Percentiles rank a stretch among this genome's conserved stretches.
These are phyloP conservation scores for Grifola frondosa DNA, from an alignment of 1,284 basidiomycete genomes.

Conservation along the genomic window DNA sequence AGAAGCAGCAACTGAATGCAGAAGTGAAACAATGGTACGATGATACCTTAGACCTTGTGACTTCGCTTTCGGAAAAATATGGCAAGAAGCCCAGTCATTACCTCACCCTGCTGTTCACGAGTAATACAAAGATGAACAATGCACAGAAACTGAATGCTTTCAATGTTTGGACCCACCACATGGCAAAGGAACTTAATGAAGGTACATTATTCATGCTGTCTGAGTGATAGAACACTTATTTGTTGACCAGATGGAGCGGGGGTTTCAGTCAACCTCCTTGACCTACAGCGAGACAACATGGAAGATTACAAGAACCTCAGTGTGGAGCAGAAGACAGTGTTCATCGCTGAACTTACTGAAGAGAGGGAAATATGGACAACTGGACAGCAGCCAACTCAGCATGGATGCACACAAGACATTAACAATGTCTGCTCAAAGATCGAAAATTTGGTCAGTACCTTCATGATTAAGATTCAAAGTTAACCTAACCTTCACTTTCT, in stretches of 20 bases:
- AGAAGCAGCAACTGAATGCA: background rate
- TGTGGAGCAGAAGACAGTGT: background rate
- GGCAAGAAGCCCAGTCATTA: constrained; percentile 1
- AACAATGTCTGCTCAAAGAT: background rate
- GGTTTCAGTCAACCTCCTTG: background rate
- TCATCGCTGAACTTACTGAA: background rate
- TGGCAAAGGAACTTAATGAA: background rate
- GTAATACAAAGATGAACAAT: background rate
- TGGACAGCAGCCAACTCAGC: background rate
- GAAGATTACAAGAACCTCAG: background rate
- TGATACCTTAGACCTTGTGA: too few species aligned
- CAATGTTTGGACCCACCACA: background rate
- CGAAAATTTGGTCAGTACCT: background rate
- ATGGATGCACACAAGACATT: background rate
- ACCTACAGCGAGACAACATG: background rate
- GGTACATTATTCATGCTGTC: background rate
- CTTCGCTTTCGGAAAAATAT: constrained; percentile 1
- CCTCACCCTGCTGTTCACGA: background rate
- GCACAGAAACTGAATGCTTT: background rate
- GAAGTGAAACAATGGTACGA: background rate
- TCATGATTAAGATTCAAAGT: background rate
- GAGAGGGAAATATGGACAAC: background rate
- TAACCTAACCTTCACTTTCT: background rate
- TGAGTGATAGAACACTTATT: too few species aligned
- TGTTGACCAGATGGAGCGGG: background rate